phyloP scores from a whole-genome alignment of 2,329 filamentous ascomycete genomes.

The Cryoendolithus antarcticus region DNA sequence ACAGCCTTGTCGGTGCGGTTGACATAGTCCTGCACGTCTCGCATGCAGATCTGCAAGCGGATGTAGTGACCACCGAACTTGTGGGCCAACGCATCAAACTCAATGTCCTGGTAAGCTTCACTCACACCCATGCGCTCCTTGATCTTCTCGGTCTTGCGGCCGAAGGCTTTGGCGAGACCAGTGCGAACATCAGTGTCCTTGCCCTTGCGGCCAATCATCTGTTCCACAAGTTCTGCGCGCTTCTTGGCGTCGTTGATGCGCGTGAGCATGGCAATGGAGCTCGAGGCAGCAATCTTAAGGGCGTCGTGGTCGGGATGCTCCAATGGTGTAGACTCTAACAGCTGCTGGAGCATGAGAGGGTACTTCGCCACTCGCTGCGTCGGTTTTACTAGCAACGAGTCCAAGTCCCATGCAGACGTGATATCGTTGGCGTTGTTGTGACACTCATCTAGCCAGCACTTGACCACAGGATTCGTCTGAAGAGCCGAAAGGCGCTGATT shows the following conservation, averaged over 20 bases:
- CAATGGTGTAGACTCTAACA: conserved; percentile 65
- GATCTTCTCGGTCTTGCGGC: conserved; percentile 76
- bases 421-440: conserved; percentile 84
- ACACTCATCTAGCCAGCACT: conserved; percentile 84
- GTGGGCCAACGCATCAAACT: conserved; percentile 69
- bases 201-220: conserved; percentile 62
- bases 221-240: conserved; percentile 81
- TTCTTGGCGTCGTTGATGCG: conserved; percentile 92
- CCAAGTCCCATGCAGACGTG: conserved; percentile 86
- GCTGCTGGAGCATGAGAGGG: conserved; percentile 67
- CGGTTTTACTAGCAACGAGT: conserved; percentile 93
- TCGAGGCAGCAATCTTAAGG: conserved; percentile 60
- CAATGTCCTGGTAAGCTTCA: conserved; percentile 62
- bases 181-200: conserved; percentile 80
- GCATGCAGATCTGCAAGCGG: conserved; percentile 78
- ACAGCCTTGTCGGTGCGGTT: conserved; percentile 68
- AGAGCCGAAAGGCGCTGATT: conserved; percentile 46
- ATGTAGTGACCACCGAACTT: conserved; percentile 88
- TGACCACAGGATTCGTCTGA: conserved; percentile 47
- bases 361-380: conserved; percentile 93
- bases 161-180: conserved; percentile 77
- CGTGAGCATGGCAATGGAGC: conserved; percentile 48
- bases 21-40: conserved; percentile 88
- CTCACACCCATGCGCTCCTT: conserved; percentile 56
- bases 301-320: conserved; percentile 69